Evolutionary conservation across 2,329 filamentous ascomycete genomes (phyloP), one percentile per base, ranked within the genome.

Genomic region (Talaromyces albobiverticillius): DNA sequence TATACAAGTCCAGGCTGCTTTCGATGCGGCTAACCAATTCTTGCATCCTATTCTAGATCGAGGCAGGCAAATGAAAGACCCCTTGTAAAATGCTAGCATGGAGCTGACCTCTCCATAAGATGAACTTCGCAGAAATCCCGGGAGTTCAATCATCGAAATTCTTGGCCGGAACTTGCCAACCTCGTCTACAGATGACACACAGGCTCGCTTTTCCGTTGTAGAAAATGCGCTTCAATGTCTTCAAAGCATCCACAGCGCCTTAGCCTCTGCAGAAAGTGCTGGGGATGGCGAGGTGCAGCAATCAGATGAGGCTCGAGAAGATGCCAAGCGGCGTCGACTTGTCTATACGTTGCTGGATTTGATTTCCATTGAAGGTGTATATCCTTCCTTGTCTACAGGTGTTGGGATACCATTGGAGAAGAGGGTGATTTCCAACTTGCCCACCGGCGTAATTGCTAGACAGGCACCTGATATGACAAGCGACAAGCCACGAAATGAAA

Each of bases 371-470:
- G 74, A 76, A 55, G 74, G 74, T 4, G 71, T 76, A 22, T 76
- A 76, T 57, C 74, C 74, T 5, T 74, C 65, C 5, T 62, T 76
- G 14, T 75, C 73, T 13, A 57, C 62, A 18, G 73, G 73, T 18
- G 72, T 75, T 40, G 73, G 73, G 1, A 71, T 76, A 43, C 74
- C 74, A 10, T 60, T 76, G 11, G 72, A 76, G 57, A 66, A 73
- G 53, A 67, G 74, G 46, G 67, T 76, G 7, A 72, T 75, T 38
- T 75, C 74, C 22, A 71, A 72, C 13, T 55, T 76, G 20, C 73
- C 74, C 6, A 63, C 67, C 6, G 74, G 74, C 1, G 70, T 76
- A 16, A 70, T 75, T 59, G 70, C 73, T 29, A 72, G 68, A 53
- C 67, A 70, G 26, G 51, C 61, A 11, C 51, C 63, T 20, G 23